Conservation (phyloP, 148 eudicot genomes). For the Linanthus parryae region DNA sequence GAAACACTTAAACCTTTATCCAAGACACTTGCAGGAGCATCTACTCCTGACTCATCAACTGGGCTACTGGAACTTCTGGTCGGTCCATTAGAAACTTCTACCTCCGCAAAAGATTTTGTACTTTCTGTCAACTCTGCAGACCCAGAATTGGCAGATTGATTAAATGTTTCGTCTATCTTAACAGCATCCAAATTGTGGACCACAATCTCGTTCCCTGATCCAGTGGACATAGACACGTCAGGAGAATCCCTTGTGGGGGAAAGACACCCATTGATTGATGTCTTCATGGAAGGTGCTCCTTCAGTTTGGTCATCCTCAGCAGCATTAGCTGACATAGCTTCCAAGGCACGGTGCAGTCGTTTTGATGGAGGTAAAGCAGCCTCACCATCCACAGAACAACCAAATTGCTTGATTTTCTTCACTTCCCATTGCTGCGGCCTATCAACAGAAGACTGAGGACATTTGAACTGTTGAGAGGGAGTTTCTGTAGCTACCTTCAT, state of each 20-base stretch:
- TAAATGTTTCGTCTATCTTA: slow-evolving; percentile 13
- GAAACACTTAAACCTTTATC: slow-evolving; percentile 12
- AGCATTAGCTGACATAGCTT: slow-evolving; percentile 97
- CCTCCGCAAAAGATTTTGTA: slow-evolving; percentile 1
- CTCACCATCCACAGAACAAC: slow-evolving; percentile 66
- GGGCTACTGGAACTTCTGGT: slow-evolving; percentile 10
- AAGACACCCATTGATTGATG: slow-evolving; percentile 19
- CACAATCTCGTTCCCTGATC: slow-evolving; percentile 14
- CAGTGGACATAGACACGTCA: slow-evolving; percentile 13
- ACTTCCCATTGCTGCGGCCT: slow-evolving; percentile 35
- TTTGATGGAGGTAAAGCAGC: slow-evolving; percentile 97
- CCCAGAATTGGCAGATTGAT: slow-evolving; percentile 13
- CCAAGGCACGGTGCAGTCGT: slow-evolving; percentile 93
- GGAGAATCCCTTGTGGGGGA: slow-evolving; percentile 14
- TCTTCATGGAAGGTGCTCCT: slow-evolving; percentile 15
- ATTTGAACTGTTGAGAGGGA: slow-evolving; percentile 20
- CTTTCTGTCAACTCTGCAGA: slow-evolving; percentile 2
- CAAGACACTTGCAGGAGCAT: slow-evolving; percentile 16
- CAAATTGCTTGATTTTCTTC: slow-evolving; percentile 31
- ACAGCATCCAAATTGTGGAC: slow-evolving; percentile 17
- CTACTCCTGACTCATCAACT: slow-evolving; percentile 11
- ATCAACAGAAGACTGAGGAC: slow-evolving; percentile 23
- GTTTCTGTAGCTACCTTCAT: slow-evolving; percentile 14
- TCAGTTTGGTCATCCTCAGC: slow-evolving; percentile 52
- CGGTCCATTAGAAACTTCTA: slow-evolving; percentile 11